Percentiles rank a stretch among this genome's conserved stretches.
These are phyloP conservation scores for Zygotorulaspora florentina DNA, from an alignment of 805 yeast genomes.

Conservation along the genomic window DNA sequence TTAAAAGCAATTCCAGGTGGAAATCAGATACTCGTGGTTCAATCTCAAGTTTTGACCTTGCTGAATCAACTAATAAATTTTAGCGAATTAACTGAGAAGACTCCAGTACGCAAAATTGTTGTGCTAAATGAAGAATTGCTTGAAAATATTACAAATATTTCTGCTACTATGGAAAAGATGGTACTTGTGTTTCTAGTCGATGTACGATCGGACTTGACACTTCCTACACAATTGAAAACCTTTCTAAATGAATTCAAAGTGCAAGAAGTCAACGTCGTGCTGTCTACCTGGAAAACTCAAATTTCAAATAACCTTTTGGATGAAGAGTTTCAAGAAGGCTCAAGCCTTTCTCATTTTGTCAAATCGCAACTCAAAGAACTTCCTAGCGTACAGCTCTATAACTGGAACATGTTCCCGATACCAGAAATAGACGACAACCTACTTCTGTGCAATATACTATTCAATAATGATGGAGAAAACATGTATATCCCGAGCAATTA, in stretches of 20 bases:
- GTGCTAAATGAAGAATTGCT: constrained; percentile 20
- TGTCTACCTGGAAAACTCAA: constrained; percentile 20
- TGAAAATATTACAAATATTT: constrained; percentile 15
- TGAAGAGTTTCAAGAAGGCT: neutral
- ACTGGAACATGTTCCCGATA: constrained; percentile 27
- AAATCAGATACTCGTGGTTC: constrained; percentile 24
- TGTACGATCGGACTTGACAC: constrained; percentile 21
- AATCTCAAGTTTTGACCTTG: constrained; percentile 19
- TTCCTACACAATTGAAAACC: constrained; percentile 14
- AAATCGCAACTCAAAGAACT: constrained; percentile 16
- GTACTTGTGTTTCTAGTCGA: constrained; percentile 28
- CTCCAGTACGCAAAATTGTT: constrained; percentile 28
- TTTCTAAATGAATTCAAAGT: constrained; percentile 5
- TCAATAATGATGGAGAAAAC: constrained; percentile 25
- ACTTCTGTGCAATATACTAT: constrained; percentile 21
- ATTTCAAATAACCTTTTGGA: constrained; percentile 8
- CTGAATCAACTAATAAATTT: constrained; percentile 27
- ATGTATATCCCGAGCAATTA: constrained; percentile 23
- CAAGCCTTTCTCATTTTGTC: constrained; percentile 24
- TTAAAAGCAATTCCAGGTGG: constrained; percentile 16
- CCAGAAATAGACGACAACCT: constrained; percentile 29
- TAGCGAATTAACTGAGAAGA: constrained; percentile 25
- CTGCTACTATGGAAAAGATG: constrained; percentile 8
- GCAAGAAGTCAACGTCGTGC: constrained; percentile 13
- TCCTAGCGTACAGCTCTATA: constrained; percentile 9